These are phyloP conservation scores for Bathelium albidoporum DNA, from an alignment of 495 filamentous ascomycete species.

Conservation along the genomic window DNA sequence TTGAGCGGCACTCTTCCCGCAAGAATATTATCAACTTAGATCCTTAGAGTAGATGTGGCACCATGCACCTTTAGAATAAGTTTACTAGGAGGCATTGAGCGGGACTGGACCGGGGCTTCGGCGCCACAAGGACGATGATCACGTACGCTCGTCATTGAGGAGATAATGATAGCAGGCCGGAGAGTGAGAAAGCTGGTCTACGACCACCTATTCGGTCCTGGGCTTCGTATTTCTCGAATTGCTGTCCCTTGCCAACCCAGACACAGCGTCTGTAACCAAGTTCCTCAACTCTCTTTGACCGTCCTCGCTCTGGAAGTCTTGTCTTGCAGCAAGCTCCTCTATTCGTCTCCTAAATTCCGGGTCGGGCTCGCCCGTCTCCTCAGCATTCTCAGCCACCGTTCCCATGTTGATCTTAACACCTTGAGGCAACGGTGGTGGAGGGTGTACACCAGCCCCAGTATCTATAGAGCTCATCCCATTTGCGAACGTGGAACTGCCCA, in stretches of 20 bases:
- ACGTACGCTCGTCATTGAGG: too few species aligned
- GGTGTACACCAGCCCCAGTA: constrained; percentile 16
- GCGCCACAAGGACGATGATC: too few species aligned
- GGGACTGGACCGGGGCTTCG: too few species aligned
- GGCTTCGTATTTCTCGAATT: neutral
- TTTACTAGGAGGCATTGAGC: too few species aligned
- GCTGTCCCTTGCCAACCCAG: constrained; percentile 17
- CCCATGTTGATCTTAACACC: constrained; percentile 30
- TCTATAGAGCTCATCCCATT: neutral
- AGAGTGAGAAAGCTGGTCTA: neutral
- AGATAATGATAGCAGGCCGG: too few species aligned
- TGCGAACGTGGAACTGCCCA: neutral
- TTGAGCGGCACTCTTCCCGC: too few species aligned
- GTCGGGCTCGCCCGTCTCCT: constrained; percentile 28
- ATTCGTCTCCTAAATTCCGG: constrained; percentile 36
- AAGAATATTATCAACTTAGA: too few species aligned
- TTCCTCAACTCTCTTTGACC: constrained; percentile 32
- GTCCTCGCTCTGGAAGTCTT: constrained; percentile 34
- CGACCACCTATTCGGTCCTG: neutral
- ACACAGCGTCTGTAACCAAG: constrained; percentile 33
- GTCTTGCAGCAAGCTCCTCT: constrained; percentile 34
- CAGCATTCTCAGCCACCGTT: constrained; percentile 23
- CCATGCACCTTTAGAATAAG: too few species aligned
- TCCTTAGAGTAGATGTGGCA: too few species aligned
- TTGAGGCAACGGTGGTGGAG: constrained; percentile 29